A percentile compares a stretch with the other conserved stretches of the same genome.
These are phyloP conservation scores for Auriscalpium microsporum DNA, from an alignment of 768 basidiomycete species.

Conservation along the genomic window DNA sequence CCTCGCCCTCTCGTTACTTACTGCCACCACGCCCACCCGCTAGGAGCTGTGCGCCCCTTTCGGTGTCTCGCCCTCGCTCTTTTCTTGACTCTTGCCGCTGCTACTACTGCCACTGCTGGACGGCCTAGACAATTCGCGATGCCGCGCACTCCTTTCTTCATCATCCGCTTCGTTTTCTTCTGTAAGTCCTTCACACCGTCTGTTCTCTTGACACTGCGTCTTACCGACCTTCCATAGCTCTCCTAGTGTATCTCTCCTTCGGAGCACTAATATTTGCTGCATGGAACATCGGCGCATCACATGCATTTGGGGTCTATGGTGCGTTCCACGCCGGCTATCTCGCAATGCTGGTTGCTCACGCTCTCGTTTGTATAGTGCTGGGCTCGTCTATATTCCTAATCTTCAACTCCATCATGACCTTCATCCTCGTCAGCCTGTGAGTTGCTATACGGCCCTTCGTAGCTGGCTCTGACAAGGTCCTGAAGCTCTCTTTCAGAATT, in stretches of 20 bases:
- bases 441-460: neutral
- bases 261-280: neutral
- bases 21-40: neutral
- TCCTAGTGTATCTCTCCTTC: conserved; percentile 35
- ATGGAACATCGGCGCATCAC: conserved; percentile 1
- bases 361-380: neutral
- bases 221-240: conserved; percentile 4
- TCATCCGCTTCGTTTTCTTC: conserved; percentile 47
- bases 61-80: no score
- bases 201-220: neutral
- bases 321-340: neutral
- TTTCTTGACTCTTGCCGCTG: no score
- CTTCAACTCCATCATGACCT: conserved; percentile 25
- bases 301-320: neutral
- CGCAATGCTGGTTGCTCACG: conserved; percentile 12
- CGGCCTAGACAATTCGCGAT: conserved; percentile 15
- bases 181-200: neutral
- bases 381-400: conserved; percentile 33
- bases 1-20: neutral
- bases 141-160: conserved; percentile 41
- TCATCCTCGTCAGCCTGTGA: neutral
- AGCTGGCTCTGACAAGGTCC: conserved; percentile 31
- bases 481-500: conserved; percentile 16
- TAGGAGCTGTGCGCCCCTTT: neutral
- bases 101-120: neutral